Evolutionary conservation across 2,329 filamentous ascomycete species (phyloP).

Genomic region (Cladosporium colombiae): DNA sequence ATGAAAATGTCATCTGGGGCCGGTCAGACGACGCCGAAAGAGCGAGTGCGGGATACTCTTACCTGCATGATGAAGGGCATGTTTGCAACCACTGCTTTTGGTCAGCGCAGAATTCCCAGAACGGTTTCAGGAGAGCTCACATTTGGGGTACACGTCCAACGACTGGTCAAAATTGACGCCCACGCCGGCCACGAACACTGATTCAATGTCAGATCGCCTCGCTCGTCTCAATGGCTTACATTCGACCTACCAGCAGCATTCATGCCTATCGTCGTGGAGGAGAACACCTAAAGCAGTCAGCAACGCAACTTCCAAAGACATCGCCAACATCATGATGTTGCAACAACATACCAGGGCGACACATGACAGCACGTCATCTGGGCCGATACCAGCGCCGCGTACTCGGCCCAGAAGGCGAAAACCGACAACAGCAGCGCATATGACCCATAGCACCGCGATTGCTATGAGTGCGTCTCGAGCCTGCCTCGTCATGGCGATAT

Average conservation of each 20-base stretch:
- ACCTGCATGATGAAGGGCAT: slow-evolving; percentile 20
- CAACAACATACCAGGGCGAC: slow-evolving; percentile 3
- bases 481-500: slow-evolving; percentile 6
- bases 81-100: background rate
- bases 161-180: slow-evolving; percentile 5
- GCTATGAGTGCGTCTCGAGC: slow-evolving; percentile 7
- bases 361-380: slow-evolving; percentile 10
- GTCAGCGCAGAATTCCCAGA: background rate
- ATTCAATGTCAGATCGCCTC: background rate
- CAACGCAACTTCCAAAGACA: background rate
- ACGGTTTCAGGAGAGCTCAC: background rate
- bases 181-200: slow-evolving; percentile 4
- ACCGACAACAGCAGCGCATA: background rate
- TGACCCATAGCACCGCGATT: slow-evolving; percentile 3
- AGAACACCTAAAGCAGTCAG: background rate
- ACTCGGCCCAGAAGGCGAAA: slow-evolving; percentile 3
- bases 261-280: slow-evolving; percentile 12
- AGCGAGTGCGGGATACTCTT: background rate
- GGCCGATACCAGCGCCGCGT: slow-evolving; percentile 14
- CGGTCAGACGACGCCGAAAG: background rate
- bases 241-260: slow-evolving; percentile 5
- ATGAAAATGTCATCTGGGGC: slow-evolving; percentile 11
- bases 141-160: background rate
- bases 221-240: background rate
- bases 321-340: background rate